These are phyloP conservation scores for Irpex rosettiformis DNA, from an alignment of 1,284 basidiomycete species.

Conservation along the genomic window DNA sequence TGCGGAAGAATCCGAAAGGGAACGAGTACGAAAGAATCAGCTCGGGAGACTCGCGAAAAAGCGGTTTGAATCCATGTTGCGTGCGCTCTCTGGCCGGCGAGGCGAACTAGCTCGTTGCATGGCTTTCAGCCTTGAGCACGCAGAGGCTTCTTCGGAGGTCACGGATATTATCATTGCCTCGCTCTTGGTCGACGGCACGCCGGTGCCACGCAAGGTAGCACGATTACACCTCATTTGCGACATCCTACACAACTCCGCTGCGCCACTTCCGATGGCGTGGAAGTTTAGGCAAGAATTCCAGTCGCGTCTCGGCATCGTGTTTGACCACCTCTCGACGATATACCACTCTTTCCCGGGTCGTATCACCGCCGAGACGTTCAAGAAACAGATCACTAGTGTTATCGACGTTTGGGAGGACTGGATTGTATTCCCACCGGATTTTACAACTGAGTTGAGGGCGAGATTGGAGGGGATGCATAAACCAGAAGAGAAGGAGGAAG, in stretches of 20 bases:
- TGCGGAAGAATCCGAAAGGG: conserved; percentile 89
- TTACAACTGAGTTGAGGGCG: conserved; percentile 66
- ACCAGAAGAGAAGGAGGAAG: conserved; percentile 31
- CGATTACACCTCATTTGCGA: conserved; percentile 95
- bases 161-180: conserved; percentile 85
- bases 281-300: conserved; percentile 93
- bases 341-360: conserved; percentile 90
- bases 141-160: conserved; percentile 89
- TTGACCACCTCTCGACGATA: conserved; percentile 91
- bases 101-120: conserved; percentile 93
- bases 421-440: conserved; percentile 88
- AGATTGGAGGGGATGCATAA: conserved; percentile 65
- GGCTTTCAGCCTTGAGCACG: conserved; percentile 93
- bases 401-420: conserved; percentile 96
- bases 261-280: conserved; percentile 86
- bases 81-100: conserved; percentile 80
- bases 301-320: conserved; percentile 79
- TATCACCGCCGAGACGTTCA: conserved; percentile 93
- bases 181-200: conserved; percentile 80
- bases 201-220: conserved; percentile 94
- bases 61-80: conserved; percentile 88
- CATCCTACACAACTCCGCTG: conserved; percentile 95
- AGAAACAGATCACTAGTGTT: conserved; percentile 81
- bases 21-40: conserved; percentile 67
- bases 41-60: conserved; percentile 77